A percentile compares a stretch with the other conserved stretches of the same genome.
These are phyloP conservation scores for Marasmius tenuissimus DNA, from an alignment of 1,284 basidiomycete genomes.

Conservation along the genomic window DNA sequence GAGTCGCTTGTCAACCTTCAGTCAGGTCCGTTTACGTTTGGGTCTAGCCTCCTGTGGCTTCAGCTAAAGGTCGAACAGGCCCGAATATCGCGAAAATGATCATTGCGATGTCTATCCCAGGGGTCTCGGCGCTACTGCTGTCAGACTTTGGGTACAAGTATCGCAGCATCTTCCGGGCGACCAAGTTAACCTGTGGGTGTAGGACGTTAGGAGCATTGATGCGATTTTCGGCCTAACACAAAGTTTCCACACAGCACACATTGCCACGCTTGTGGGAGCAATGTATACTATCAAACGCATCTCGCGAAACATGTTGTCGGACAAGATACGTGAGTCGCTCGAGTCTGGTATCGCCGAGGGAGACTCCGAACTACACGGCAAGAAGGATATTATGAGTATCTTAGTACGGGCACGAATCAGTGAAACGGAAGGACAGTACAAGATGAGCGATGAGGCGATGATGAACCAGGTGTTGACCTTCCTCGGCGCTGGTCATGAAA, in stretches of 20 bases:
- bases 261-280: conserved; percentile 30
- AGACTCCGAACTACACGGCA: conserved; percentile 33
- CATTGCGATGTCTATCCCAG: conserved; percentile 37
- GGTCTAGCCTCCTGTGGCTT: neutral
- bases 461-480: conserved; percentile 56
- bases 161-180: conserved; percentile 27
- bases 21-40: conserved; percentile 30
- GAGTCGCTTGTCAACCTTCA: conserved; percentile 43
- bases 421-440: conserved; percentile 12
- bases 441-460: conserved; percentile 45
- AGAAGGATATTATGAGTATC: conserved; percentile 51
- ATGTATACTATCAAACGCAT: conserved; percentile 42
- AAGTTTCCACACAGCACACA: conserved; percentile 22
- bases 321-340: conserved; percentile 37
- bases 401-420: conserved; percentile 41
- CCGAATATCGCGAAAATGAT: conserved; percentile 39
- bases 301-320: conserved; percentile 37
- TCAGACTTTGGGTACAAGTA: conserved; percentile 38
- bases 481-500: conserved; percentile 50
- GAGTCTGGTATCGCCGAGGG: conserved; percentile 21
- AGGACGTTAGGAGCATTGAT: neutral
- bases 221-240: neutral
- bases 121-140: conserved; percentile 24
- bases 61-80: conserved; percentile 20
- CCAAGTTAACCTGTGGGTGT: conserved; percentile 24